A percentile compares a stretch with the other conserved stretches of the same genome.
Evolutionary conservation across 345 rosid species (phyloP).

Genomic region (Kernera saxatilis): DNA sequence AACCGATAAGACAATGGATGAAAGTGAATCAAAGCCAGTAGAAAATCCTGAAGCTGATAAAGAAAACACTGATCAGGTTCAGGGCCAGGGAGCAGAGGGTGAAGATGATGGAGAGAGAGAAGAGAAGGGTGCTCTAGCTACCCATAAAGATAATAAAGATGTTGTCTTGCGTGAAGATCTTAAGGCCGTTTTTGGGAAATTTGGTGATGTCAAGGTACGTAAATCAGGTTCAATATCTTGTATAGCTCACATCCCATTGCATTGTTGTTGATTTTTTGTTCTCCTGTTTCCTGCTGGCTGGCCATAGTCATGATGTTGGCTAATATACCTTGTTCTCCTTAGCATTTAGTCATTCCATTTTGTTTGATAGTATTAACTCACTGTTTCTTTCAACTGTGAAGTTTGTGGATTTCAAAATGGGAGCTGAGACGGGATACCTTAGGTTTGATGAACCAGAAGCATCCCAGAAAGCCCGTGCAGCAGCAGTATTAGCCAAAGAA

Average conservation of each 20-base stretch:
- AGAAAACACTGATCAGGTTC: slow-evolving; percentile 37
- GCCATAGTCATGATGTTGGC: not conserved
- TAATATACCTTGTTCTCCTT: not conserved
- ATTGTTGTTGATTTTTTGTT: not conserved
- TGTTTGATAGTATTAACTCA: not conserved
- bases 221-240: not conserved
- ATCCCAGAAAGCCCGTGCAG: slow-evolving; percentile 93
- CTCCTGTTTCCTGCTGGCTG: not conserved
- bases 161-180: slow-evolving; percentile 91
- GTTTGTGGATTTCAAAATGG: slow-evolving; percentile 87
- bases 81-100: slow-evolving; percentile 32
- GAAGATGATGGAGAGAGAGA: slow-evolving; percentile 39
- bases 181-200: slow-evolving; percentile 59
- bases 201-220: slow-evolving; percentile 81
- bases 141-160: slow-evolving; percentile 49
- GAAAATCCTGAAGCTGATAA: slow-evolving; percentile 33
- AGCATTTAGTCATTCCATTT: not conserved
- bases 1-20: slow-evolving; percentile 21
- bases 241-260: not conserved
- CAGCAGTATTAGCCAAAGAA: slow-evolving; percentile 81
- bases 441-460: slow-evolving; percentile 86
- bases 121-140: slow-evolving; percentile 41
- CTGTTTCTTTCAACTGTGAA: slow-evolving; percentile 23
- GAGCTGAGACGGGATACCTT: slow-evolving; percentile 68
- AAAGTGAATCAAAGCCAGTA: slow-evolving; percentile 32